These are phyloP conservation scores for Malus asiatica DNA, from an alignment of 306 rosid genomes.

Conservation along the genomic window DNA sequence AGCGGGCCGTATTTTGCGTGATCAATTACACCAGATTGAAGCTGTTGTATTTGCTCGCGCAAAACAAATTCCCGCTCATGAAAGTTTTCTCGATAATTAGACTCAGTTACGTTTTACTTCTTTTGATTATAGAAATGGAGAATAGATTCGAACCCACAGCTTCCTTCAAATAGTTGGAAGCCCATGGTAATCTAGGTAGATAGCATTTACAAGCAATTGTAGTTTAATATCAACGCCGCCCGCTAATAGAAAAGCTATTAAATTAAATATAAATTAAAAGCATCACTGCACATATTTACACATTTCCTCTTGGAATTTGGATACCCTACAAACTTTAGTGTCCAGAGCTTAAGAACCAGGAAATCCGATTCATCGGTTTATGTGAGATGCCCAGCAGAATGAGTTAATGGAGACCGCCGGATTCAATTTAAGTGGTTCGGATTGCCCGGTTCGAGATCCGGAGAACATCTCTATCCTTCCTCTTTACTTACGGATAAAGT, in stretches of 20 bases:
- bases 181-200: neutral
- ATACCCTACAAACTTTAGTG: no score
- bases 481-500: slow-evolving; percentile 18
- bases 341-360: no score
- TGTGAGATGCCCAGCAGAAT: no score
- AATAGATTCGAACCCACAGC: neutral
- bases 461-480: neutral
- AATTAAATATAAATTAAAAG: neutral
- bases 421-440: no score
- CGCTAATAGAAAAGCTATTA: neutral
- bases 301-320: slow-evolving; percentile 4
- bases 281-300: slow-evolving; percentile 32
- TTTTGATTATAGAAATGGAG: neutral
- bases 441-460: no score
- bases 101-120: neutral
- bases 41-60: no score
- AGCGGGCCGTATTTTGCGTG: no score
- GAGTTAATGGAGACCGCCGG: no score
- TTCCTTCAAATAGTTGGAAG: neutral
- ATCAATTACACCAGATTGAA: no score
- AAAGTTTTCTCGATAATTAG: no score
- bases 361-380: no score
- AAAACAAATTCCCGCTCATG: no score
- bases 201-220: neutral
- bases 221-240: neutral